Evolutionary conservation across 139 green algal species (phyloP), one percentile per base, ranked within the genome.

Genomic region (Chlorella sorokiniana): DNA sequence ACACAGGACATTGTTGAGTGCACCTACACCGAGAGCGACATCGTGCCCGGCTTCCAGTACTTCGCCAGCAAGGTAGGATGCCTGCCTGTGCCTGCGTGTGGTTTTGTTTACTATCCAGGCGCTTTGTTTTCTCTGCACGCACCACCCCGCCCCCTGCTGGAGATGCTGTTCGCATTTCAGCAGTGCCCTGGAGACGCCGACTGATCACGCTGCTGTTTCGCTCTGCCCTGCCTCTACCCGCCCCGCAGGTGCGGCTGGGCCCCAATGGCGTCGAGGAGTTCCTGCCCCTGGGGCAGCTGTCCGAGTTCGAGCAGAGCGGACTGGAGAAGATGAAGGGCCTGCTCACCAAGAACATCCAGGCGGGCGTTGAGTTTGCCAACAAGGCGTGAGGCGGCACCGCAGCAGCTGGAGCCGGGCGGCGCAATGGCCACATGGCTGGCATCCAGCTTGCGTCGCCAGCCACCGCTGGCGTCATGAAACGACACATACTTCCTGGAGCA

Each of bases 301-400:
- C 91, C 40, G 90, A 91, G 45, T 97, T 95, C 68, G 96, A 99
- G 91, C 86, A 97, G 89, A 87, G 91, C 29, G 85, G 80, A 25
- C 77, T 90, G 70, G 87, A 85, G 51, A 51, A 29, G 41, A 88
- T 91, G 71, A 84, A 84, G 61, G 76, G 51, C 23, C 59, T 97
- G 89, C 89, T 98, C 76, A 83, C 86, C 29, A 84, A 88, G 11
- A 95, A 94, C 65, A 97, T 98, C 75, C 76, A 96, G 77, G 94
- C 95, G 86, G 95, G 95, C 67, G 81, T 96, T 63, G 85, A 96
- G 61, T 98, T 98, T 83, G 91, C 89, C 41, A 91, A 75, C 75
- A 81, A 81, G 75, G 54, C 48, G 23, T 65, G 51, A 78, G 25
- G 29, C n/a, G n/a, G 44, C 40, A 9, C 8, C n/a, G 25, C 25